Percentiles rank a stretch among this genome's conserved stretches.
Evolutionary conservation across 768 basidiomycete genomes (phyloP).

Genomic region (Hygrophorus russula): DNA sequence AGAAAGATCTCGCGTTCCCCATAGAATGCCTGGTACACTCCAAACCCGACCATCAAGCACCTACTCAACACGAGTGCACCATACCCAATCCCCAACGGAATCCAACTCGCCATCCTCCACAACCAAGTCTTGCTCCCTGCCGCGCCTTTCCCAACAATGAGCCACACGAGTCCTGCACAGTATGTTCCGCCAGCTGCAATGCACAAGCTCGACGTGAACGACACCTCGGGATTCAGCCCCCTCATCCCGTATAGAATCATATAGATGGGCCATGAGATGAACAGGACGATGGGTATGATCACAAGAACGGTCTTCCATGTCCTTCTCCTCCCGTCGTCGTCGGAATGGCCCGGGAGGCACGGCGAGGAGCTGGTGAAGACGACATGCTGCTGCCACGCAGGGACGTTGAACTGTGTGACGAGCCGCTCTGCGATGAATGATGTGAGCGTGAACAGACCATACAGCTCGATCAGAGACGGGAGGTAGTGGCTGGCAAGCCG

Average conservation of each 20-base stretch:
- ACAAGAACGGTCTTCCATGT: conserved; percentile 1
- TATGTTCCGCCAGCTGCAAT: not conserved
- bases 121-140: too few relatives aligned
- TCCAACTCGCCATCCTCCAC: not conserved
- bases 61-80: not conserved
- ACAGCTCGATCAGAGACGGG: conserved; percentile 3
- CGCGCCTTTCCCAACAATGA: not conserved
- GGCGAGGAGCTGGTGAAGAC: too few relatives aligned
- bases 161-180: not conserved
- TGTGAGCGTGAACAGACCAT: too few relatives aligned
- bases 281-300: not conserved
- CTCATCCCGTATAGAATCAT: not conserved
- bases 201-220: too few relatives aligned
- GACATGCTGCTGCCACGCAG: too few relatives aligned
- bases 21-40: not conserved
- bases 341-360: too few relatives aligned
- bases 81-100: not conserved
- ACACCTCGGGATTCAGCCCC: not conserved
- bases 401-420: too few relatives aligned
- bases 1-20: conserved; percentile 2
- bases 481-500: not conserved
- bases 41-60: not conserved
- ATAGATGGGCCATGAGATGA: not conserved
- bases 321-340: not conserved
- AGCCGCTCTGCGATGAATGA: too few relatives aligned